A percentile compares a stretch with the other conserved stretches of the same genome.
These are phyloP conservation scores for Phytophthora chlamydospora DNA, from an alignment of 352 stramenopile genomes.

Conservation along the genomic window DNA sequence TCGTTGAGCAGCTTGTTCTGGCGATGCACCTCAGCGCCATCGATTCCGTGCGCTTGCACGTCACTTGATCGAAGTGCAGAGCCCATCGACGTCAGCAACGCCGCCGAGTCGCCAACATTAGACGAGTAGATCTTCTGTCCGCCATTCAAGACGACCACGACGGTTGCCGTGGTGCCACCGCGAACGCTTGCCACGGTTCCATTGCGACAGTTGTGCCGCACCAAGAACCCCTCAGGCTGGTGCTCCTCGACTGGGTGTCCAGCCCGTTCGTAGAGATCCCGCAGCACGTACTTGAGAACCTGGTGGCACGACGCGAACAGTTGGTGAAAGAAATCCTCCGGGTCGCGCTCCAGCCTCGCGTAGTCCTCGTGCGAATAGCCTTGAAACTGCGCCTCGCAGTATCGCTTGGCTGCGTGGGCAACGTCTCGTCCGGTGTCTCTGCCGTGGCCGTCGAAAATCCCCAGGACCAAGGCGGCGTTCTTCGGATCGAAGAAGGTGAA, in stretches of 20 bases:
- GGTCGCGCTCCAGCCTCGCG: constrained; percentile 53
- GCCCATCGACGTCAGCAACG: constrained; percentile 41
- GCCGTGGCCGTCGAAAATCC: constrained; percentile 89
- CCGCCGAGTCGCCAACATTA: constrained; percentile 86
- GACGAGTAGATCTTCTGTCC: constrained; percentile 73
- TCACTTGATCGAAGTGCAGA: constrained; percentile 34
- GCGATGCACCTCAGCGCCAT: constrained; percentile 9
- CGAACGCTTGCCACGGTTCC: constrained; percentile 75
- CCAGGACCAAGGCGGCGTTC: constrained; percentile 59
- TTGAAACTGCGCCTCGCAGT: constrained; percentile 71
- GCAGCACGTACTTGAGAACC: constrained; percentile 68
- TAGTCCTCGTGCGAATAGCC: constrained; percentile 54
- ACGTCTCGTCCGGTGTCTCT: constrained; percentile 76
- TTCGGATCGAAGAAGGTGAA: constrained; percentile 63
- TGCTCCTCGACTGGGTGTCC: constrained; percentile 69
- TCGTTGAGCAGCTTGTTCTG: constrained; percentile 26
- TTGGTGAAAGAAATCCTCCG: constrained; percentile 49
- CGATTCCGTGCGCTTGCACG: constrained; percentile 32
- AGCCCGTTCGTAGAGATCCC: constrained; percentile 58
- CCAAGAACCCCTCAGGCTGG: constrained; percentile 62
- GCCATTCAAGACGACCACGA: constrained; percentile 80
- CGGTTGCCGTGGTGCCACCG: constrained; percentile 87
- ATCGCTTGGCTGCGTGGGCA: constrained; percentile 60
- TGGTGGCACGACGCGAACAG: constrained; percentile 71
- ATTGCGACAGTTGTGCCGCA: constrained; percentile 45